Percentiles rank a stretch among this genome's conserved stretches.
phyloP scores from a whole-genome alignment of 768 basidiomycete genomes.

The Heimioporus sp. region DNA sequence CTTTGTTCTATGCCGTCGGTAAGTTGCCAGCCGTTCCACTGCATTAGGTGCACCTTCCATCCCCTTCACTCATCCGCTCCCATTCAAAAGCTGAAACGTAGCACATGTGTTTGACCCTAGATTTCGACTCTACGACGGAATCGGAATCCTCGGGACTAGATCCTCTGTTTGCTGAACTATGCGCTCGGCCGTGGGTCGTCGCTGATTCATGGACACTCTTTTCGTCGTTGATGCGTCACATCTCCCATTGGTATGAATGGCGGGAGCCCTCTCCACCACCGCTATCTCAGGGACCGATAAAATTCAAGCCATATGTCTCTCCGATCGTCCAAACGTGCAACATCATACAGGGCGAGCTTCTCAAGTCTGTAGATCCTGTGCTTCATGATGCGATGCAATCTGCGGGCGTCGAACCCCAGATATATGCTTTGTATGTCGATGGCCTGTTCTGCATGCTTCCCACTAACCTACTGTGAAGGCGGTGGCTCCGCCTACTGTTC shows the following conservation, averaged over 20 bases:
- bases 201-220: constrained; percentile 92
- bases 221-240: constrained; percentile 70
- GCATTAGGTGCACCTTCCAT: constrained; percentile 1
- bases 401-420: constrained; percentile 90
- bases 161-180: constrained; percentile 52
- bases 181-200: constrained; percentile 65
- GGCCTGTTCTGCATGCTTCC: constrained; percentile 5
- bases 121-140: constrained; percentile 71
- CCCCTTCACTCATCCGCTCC: constrained; percentile 14
- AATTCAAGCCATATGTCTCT: constrained; percentile 66
- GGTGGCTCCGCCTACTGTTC: constrained; percentile 92
- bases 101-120: constrained; percentile 38
- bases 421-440: constrained; percentile 85
- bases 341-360: constrained; percentile 67
- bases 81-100: constrained; percentile 25
- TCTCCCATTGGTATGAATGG: constrained; percentile 82
- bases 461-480: constrained; percentile 44
- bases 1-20: constrained; percentile 67
- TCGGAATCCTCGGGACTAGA: constrained; percentile 30
- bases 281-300: constrained; percentile 38
- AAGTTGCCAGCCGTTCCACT: constrained; percentile 9
- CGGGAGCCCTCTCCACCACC: constrained; percentile 39
- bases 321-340: constrained; percentile 87
- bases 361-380: constrained; percentile 77
- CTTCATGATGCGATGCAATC: constrained; percentile 74